Evolutionary conservation across 805 yeast genomes (phyloP).

Genomic region (Wickerhamiella siamensis): DNA sequence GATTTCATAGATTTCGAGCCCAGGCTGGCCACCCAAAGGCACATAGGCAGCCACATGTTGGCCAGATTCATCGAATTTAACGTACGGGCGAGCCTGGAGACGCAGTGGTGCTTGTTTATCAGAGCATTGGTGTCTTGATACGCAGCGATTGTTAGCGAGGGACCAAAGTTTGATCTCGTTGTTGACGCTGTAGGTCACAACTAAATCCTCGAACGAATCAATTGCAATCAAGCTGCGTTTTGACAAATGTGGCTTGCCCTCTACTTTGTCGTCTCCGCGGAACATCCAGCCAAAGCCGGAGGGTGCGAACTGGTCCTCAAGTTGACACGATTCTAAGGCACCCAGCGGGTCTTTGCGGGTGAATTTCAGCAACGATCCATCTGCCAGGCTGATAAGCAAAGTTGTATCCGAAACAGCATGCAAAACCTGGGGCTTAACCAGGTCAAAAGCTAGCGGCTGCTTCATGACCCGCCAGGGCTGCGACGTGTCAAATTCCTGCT

Average conservation of each 20-base stretch:
- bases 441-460: slow-evolving; percentile 49
- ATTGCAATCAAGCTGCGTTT: slow-evolving; percentile 27
- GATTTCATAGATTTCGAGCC: background rate
- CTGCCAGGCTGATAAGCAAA: slow-evolving; percentile 47
- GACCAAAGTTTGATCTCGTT: slow-evolving; percentile 50
- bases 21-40: background rate
- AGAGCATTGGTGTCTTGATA: slow-evolving; percentile 8
- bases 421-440: slow-evolving; percentile 41
- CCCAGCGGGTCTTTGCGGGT: slow-evolving; percentile 20
- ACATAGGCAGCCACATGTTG: background rate
- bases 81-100: slow-evolving; percentile 10
- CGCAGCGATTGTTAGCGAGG: slow-evolving; percentile 24
- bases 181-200: slow-evolving; percentile 41
- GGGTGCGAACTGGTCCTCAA: slow-evolving; percentile 14
- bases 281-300: slow-evolving; percentile 20
- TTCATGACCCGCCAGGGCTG: slow-evolving; percentile 49
- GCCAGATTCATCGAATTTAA: slow-evolving; percentile 3
- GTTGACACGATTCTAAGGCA: slow-evolving; percentile 28
- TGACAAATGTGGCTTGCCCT: slow-evolving; percentile 32
- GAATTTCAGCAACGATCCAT: slow-evolving; percentile 52
- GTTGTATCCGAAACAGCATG: slow-evolving; percentile 32
- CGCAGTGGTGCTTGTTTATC: slow-evolving; percentile 1
- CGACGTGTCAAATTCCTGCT: slow-evolving; percentile 16
- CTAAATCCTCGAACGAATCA: slow-evolving; percentile 17
- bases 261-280: slow-evolving; percentile 26